A percentile compares a stretch with the other conserved stretches of the same genome.
Evolutionary conservation across 164 flowering plant species (phyloP).

Genomic region (Taxillus chinensis): DNA sequence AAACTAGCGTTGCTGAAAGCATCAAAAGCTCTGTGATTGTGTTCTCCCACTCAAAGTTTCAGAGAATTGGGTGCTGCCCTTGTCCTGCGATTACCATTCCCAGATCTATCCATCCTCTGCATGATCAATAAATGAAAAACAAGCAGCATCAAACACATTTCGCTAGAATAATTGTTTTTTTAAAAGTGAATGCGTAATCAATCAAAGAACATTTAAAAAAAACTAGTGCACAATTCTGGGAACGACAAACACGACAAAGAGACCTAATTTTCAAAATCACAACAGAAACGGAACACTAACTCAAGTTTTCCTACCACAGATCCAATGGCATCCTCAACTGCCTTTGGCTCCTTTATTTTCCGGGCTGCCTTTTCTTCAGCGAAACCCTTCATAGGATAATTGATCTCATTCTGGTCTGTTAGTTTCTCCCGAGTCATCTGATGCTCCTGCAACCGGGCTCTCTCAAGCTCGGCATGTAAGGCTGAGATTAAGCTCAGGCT

Average conservation of each 20-base stretch:
- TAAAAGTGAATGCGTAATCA: no score
- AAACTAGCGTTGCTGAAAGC: conserved; percentile 53
- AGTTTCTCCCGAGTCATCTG: conserved; percentile 61
- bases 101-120: conserved; percentile 67
- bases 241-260: no score
- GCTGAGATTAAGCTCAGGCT: conserved; percentile 76
- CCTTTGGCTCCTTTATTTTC: conserved; percentile 60
- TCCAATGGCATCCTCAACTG: conserved; percentile 55
- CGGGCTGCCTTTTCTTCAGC: conserved; percentile 77
- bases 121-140: conserved; percentile 2
- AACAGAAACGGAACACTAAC: conserved; percentile 24
- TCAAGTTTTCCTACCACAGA: conserved; percentile 68
- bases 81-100: conserved; percentile 45
- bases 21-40: conserved; percentile 31
- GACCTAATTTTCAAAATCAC: background rate
- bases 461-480: conserved; percentile 75
- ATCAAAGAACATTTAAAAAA: conserved; percentile 6
- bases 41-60: conserved; percentile 26
- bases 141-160: background rate
- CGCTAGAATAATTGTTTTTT: no score
- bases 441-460: conserved; percentile 65
- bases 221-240: no score
- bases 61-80: conserved; percentile 40
- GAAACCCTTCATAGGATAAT: conserved; percentile 53
- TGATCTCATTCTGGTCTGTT: conserved; percentile 46